Conservation (phyloP, 768 basidiomycete species). For the Antrodiella citrinella region DNA sequence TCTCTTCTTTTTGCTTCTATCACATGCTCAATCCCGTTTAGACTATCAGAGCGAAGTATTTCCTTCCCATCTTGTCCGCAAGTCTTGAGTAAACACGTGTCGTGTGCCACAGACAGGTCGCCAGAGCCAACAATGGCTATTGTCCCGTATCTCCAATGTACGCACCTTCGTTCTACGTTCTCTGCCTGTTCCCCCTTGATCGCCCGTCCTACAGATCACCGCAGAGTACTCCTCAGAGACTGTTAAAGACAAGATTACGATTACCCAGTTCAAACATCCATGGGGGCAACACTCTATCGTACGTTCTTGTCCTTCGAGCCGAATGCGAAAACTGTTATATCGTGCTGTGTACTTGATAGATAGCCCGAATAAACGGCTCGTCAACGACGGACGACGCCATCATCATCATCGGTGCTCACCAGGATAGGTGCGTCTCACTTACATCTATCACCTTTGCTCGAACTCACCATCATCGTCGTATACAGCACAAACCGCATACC, state of each 20-base stretch:
- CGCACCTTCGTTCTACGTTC: background rate
- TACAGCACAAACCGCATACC: slow-evolving; percentile 69
- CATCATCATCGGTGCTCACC: slow-evolving; percentile 73
- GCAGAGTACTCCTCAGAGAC: slow-evolving; percentile 47
- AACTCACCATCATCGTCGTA: slow-evolving; percentile 7
- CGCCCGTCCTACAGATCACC: slow-evolving; percentile 43
- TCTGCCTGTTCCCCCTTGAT: background rate
- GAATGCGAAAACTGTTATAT: too few relatives aligned
- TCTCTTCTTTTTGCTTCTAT: slow-evolving; percentile 6
- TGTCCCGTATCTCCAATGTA: slow-evolving; percentile 60
- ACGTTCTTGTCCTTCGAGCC: slow-evolving; percentile 17
- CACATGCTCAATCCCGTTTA: slow-evolving; percentile 18
- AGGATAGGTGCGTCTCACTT: slow-evolving; percentile 60
- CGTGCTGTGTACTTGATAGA: slow-evolving; percentile 37
- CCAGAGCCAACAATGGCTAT: slow-evolving; percentile 73
- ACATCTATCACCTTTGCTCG: background rate
- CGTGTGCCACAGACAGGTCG: slow-evolving; percentile 49
- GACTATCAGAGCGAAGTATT: slow-evolving; percentile 70
- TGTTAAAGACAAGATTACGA: slow-evolving; percentile 47
- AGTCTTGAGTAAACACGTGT: background rate
- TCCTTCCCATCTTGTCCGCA: background rate
- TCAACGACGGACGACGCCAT: slow-evolving; percentile 50
- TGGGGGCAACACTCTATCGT: slow-evolving; percentile 85
- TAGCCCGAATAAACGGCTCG: slow-evolving; percentile 70
- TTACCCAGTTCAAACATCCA: slow-evolving; percentile 67